phyloP scores from a whole-genome alignment of 176 grass and related monocot species.

The Secale cereale region DNA sequence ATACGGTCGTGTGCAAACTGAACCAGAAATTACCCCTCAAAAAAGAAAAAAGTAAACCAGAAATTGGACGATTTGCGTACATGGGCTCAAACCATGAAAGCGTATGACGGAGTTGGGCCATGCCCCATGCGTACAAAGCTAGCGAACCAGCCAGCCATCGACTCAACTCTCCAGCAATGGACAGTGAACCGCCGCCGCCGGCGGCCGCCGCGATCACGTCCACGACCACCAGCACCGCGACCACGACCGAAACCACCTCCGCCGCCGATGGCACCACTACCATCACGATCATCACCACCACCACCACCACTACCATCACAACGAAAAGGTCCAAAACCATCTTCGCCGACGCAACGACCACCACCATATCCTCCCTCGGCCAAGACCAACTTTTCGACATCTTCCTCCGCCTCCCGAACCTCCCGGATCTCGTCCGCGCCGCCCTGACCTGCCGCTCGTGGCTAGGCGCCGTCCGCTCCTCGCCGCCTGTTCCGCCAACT shows the following conservation, averaged over 20 bases:
- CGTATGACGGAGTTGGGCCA: no score
- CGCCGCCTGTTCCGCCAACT: background rate
- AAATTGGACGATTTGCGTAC: no score
- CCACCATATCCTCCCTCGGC: background rate
- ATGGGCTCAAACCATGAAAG: no score
- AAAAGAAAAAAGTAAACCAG: no score
- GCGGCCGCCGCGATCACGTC: background rate
- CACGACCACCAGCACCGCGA: no score
- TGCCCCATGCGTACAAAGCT: no score
- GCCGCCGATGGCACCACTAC: no score
- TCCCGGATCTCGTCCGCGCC: no score
- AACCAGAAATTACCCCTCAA: no score
- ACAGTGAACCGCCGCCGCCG: background rate
- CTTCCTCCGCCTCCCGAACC: no score
- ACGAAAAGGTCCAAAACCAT: no score
- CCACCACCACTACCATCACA: background rate
- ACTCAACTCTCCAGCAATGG: background rate
- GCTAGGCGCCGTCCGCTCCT: background rate
- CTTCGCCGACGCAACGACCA: background rate
- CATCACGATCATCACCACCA: background rate
- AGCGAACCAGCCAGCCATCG: background rate
- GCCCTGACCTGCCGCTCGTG: background rate
- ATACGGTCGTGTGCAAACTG: no score
- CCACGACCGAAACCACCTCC: background rate
- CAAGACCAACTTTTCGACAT: background rate